Evolutionary conservation across 2,329 filamentous ascomycete genomes (phyloP), one percentile per base, ranked within the genome.

Genomic region (Grosmannia penicillata): DNA sequence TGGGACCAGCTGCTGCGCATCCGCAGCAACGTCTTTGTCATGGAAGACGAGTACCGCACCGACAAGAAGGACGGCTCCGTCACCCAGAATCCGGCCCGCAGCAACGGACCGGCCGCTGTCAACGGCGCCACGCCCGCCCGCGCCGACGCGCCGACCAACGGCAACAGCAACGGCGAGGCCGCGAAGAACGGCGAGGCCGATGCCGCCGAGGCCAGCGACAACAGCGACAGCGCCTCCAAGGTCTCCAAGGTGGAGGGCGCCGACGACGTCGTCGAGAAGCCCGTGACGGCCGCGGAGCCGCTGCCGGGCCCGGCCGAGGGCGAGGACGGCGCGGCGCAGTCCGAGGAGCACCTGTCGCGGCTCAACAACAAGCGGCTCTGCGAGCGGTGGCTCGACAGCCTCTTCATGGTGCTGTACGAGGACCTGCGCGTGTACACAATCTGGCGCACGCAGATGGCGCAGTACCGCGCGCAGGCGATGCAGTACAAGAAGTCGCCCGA

Each of bases 401-500:
- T 98, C 18, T 98, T 98, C 64, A 98, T 98, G 91, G 91, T 96
- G 0, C 70, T 98, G 3, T 98, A 98, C 56, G 91, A 98, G 58
- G 91, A 98, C 53, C 71, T 98, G 15, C 83, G 91, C 36, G 89
- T 98, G 33, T 98, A 98, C 65, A 98, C 91, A 11, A 98, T 98
- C 57, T 98, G 91, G 91, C 80, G 91, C 40, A 96, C 91, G 1
- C 91, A 98, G 57, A 91, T 96, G 75, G 83, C 86, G 0, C 89
- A 96, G 56, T 95, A 87, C 55, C 79, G 84, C 18, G 84, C 89
- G 38, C 89, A 96, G 57, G 82, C 89, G 45, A 78, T 94, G 58
- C 80, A 93, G 48, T 98, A 96, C 65, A 91, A 91, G 61, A 98
- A 96, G 62, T 91, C 82, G 1, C 82, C 89, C 2, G 86, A 94